These are phyloP conservation scores for Pestalotiopsis sp. DNA, from an alignment of 2,329 filamentous ascomycete species.

Conservation along the genomic window DNA sequence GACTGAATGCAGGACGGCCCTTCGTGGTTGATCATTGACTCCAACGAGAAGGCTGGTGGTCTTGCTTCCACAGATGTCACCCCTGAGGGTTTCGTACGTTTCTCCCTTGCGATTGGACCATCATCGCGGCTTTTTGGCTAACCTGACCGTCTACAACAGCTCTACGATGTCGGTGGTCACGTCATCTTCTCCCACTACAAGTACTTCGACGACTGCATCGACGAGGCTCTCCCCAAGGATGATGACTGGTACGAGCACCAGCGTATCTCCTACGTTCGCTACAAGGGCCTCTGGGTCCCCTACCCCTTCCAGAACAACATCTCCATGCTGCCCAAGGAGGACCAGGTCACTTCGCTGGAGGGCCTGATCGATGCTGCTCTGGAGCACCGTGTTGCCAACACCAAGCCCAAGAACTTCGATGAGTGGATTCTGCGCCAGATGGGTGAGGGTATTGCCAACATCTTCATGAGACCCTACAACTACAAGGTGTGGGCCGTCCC, in stretches of 20 bases:
- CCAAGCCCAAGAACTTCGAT: conserved; percentile 95
- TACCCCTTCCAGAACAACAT: conserved; percentile 99
- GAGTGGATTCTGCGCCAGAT: conserved; percentile 97
- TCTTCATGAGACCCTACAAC: conserved; percentile 99
- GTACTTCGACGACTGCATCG: conserved; percentile 99
- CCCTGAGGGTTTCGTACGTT: conserved; percentile 93
- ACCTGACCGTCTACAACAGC: conserved; percentile 49
- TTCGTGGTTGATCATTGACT: conserved; percentile 96
- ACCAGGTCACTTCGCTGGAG: conserved; percentile 92
- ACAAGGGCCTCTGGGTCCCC: conserved; percentile 94
- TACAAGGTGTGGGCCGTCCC: conserved; percentile 99
- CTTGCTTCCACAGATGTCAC: conserved; percentile 95
- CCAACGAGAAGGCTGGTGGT: conserved; percentile 89
- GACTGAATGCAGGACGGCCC: conserved; percentile 70
- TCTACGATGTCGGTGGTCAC: conserved; percentile 98
- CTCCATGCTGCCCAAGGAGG: conserved; percentile 95
- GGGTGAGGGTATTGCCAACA: conserved; percentile 85
- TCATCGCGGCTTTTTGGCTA: not conserved
- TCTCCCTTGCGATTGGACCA: conserved; percentile 2
- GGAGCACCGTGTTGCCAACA: conserved; percentile 82
- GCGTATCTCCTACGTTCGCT: conserved; percentile 98
- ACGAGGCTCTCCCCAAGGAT: conserved; percentile 92
- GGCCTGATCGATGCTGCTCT: conserved; percentile 94
- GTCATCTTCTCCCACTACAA: conserved; percentile 99
- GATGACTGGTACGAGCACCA: conserved; percentile 98